Evolutionary conservation across 352 stramenopile genomes (phyloP).

Genomic region (Phytophthora nicotianae): DNA sequence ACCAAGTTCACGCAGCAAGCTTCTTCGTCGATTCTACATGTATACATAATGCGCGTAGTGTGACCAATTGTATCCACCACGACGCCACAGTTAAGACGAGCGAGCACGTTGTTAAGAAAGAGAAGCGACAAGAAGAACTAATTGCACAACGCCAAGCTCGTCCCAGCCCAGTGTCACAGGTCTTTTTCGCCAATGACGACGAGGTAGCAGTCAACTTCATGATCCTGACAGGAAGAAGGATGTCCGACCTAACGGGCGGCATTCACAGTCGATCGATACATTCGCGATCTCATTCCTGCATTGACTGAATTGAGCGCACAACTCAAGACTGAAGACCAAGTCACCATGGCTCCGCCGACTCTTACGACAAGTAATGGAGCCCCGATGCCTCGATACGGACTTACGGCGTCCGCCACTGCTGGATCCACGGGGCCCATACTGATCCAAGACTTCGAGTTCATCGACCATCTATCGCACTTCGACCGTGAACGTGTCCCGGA

Average conservation of each 20-base stretch:
- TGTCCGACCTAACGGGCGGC: conserved; percentile 1
- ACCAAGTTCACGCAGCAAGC: no score
- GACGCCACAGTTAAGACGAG: no score
- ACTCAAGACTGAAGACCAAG: neutral
- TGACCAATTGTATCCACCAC: no score
- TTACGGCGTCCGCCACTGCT: conserved; percentile 36
- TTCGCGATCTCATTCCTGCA: conserved; percentile 8
- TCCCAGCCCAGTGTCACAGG: neutral
- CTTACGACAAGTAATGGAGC: conserved; percentile 39
- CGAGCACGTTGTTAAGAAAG: no score
- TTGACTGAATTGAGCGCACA: conserved; percentile 4
- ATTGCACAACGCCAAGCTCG: neutral
- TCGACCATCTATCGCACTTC: conserved; percentile 45
- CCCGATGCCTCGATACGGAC: conserved; percentile 30
- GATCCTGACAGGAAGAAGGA: no score
- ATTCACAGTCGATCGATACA: neutral
- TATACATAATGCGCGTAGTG: no score
- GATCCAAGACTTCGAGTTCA: conserved; percentile 39
- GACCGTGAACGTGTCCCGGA: conserved; percentile 40
- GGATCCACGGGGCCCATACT: conserved; percentile 28
- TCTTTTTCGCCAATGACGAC: neutral
- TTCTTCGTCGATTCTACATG: no score
- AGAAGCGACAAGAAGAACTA: neutral
- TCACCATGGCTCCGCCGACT: conserved; percentile 21
- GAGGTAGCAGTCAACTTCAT: neutral